These are phyloP conservation scores for Medicago arabica DNA, from an alignment of 306 rosid species.

Conservation along the genomic window DNA sequence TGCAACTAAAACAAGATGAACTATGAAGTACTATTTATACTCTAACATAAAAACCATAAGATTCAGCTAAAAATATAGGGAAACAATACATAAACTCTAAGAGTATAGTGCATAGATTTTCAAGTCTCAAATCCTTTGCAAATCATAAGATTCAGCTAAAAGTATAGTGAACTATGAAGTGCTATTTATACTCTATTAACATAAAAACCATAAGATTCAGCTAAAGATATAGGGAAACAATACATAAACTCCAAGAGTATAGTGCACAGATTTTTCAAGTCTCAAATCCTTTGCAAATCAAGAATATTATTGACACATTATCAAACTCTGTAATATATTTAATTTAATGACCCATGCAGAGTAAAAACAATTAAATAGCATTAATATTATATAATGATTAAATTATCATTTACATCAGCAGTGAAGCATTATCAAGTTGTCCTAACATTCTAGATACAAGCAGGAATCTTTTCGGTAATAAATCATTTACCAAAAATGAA, in stretches of 20 bases:
- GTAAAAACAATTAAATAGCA: constrained; percentile 24
- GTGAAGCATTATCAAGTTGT: neutral
- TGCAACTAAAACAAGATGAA: constrained; percentile 51
- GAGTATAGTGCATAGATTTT: neutral
- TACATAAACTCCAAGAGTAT: neutral
- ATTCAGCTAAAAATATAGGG: constrained; percentile 33
- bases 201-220: constrained; percentile 33
- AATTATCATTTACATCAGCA: constrained; percentile 32
- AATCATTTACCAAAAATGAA: constrained; percentile 21
- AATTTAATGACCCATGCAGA: neutral
- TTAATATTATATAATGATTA: constrained; percentile 11
- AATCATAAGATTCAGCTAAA: too few relatives aligned
- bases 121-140: too few relatives aligned
- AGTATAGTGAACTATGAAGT: constrained; percentile 28
- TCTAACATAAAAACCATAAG: constrained; percentile 25
- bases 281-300: too few relatives aligned
- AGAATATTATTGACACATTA: too few relatives aligned
- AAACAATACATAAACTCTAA: neutral
- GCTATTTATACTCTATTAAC: constrained; percentile 5
- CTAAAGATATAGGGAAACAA: constrained; percentile 27
- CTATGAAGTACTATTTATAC: constrained; percentile 19
- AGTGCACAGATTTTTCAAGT: neutral
- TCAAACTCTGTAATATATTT: too few relatives aligned
- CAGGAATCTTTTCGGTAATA: constrained; percentile 24
- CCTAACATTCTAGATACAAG: constrained; percentile 30